Base-by-base conservation (phyloP, 148 eudicot species). In the Talinum fruticosum region DNA sequence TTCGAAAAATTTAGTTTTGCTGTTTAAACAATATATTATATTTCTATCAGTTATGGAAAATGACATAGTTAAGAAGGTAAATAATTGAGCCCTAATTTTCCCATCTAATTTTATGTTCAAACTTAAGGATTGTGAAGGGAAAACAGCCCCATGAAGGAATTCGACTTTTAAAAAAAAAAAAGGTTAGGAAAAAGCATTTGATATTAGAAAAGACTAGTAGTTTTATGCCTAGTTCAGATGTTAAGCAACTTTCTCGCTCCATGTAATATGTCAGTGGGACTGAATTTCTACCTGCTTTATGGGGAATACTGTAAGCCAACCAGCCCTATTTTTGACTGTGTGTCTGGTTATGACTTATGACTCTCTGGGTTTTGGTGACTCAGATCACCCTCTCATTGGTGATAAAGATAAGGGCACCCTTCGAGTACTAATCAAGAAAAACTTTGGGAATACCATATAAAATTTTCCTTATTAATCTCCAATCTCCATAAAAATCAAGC, bases 271-370 rank as follows among this genome's bases (percentile, higher is more conserved):
- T 68, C 69, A 81, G 83, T 75, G 76, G 73, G 83, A 53, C 72
- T 75, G 78, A 62, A 65, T 45, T n/a, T 37, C 68, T 15, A 71
- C 66, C 34, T 80, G 79, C 70, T 77, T 67, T 78, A 33, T 47
- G 68, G 59, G 82, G 81, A 76, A 76, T 74, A 70, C 34, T 75
- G 78, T 66, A 62, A 62, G 13, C 34, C 75, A 68, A 35, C 76
- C 73, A 80, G 90, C 65, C 75, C 76, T 71, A 76, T 84, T 82
- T 82, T 86, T 88, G 88, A 88, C 88, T 76, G 82, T 54, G 74
- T 85, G 85, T 80, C 88, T 84, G 79, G 82, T 78, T 62, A 71
- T 71, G 85, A 86, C 83, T 78, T 62, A 71, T 71, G 85, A 86
- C 83, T 79, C 71, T 54, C 41, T 78, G 51, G 53, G 75, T 68